Evolutionary conservation across 2,329 filamentous ascomycete genomes (phyloP).

Genomic region (Epichloe coenophiala): DNA sequence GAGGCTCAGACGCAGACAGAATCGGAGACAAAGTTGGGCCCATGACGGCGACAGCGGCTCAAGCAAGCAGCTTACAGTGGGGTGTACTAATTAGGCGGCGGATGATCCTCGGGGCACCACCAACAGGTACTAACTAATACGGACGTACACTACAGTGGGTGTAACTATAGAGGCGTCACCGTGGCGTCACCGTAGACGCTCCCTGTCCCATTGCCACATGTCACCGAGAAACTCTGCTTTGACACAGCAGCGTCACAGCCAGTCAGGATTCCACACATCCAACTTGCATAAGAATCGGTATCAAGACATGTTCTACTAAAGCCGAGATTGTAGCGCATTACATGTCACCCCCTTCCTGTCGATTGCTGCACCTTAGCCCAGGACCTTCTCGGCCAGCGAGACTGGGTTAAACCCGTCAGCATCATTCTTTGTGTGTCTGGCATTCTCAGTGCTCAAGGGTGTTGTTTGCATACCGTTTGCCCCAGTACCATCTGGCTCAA

Average conservation of each 20-base stretch:
- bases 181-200: no score
- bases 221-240: no score
- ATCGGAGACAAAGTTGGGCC: not conserved
- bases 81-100: not conserved
- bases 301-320: not conserved
- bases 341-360: not conserved
- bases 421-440: not conserved
- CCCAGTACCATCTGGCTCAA: conserved; percentile 83
- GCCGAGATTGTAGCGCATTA: not conserved
- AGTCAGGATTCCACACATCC: no score
- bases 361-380: conserved; percentile 14
- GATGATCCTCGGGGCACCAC: not conserved
- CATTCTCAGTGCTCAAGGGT: not conserved
- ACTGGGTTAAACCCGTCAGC: conserved; percentile 19
- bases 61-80: not conserved
- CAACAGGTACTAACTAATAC: not conserved
- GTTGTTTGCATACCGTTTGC: conserved; percentile 44
- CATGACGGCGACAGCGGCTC: not conserved
- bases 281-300: not conserved
- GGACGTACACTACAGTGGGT: no score
- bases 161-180: no score
- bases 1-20: not conserved
- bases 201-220: no score
- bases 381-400: conserved; percentile 37
- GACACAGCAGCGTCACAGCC: no score